Base-by-base conservation (phyloP, 2,329 filamentous ascomycete genomes). In the Fusarium cyanostomum region DNA sequence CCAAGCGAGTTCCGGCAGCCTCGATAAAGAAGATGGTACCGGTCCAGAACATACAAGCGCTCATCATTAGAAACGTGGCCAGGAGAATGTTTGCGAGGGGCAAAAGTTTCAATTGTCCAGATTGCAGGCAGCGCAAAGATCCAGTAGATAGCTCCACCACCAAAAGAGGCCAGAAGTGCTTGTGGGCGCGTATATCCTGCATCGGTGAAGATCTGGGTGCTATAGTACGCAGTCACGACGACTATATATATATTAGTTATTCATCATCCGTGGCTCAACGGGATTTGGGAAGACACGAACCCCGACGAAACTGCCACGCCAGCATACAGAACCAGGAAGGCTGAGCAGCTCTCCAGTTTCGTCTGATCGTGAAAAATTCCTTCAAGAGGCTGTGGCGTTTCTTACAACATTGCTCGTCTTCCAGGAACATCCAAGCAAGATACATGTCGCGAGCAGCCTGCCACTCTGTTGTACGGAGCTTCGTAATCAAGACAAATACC, bases 391-490 rank as follows among this genome's bases (percentile, higher is more conserved):
- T 69, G 10, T 63, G 57, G 4, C 69, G 39, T 70, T 71, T 39
- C n/a, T 69, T 64, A 39, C 72, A 68, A 39, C 21, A 48, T 38
- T 62, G 56, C 45, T 75, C 73, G 2, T 68, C 63, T 46, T 75
- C 62, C n/a, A 75, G 54, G 27, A 72, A 70, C 52, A 73, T 74
- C 68, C 81, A 75, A 10, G 82, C 81, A 27, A 81, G 80, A 68
- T 81, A 84, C 30, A 83, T 75, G 57, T 84, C 82, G 5, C 82
- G 77, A 9, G 81, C 77, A 27, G 82, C 82, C 64, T 82, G 80
- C 9, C 85, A 66, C 6, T 78, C 71, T 2, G 75, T 79, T 56
- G 79, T 80, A 12, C 83, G 80, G 10, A 85, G 75, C 15, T 76
- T 77, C 27, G 72, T 71, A 5, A 84, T 72, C 4, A 81, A 82